A percentile compares a stretch with the other conserved stretches of the same genome.
Conservation (phyloP, 345 rosid genomes). For the Populus davidiana region DNA sequence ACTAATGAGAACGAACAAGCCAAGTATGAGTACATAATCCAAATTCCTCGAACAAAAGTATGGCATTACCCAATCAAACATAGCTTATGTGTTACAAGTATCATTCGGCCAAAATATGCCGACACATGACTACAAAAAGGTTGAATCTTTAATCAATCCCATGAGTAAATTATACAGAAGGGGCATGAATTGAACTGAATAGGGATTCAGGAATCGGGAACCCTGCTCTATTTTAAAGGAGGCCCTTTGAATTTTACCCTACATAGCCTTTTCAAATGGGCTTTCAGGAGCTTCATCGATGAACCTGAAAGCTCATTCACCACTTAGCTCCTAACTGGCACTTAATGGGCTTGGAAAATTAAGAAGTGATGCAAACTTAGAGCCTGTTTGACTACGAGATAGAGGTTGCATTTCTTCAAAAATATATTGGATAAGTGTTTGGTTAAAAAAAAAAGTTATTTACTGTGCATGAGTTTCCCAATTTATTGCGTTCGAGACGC, state of each 20-base stretch:
- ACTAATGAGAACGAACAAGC: neutral
- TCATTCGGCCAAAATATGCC: neutral
- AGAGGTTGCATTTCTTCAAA: too few relatives aligned
- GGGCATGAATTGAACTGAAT: neutral
- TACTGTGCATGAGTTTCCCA: too few relatives aligned
- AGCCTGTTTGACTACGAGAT: too few relatives aligned
- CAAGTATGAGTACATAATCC: neutral
- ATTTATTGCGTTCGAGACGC: too few relatives aligned
- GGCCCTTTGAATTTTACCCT: too few relatives aligned
- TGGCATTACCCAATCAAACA: slow-evolving; percentile 10
- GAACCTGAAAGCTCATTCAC: neutral
- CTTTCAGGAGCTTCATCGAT: neutral
- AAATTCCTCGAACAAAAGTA: neutral
- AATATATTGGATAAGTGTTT: too few relatives aligned
- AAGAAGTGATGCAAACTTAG: neutral
- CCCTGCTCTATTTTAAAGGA: neutral
- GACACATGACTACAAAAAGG: neutral
- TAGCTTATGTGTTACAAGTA: neutral
- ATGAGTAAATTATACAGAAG: neutral
- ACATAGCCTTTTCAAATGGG: neutral
- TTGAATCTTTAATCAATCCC: neutral
- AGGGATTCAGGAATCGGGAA: neutral
- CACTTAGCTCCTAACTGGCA: neutral
- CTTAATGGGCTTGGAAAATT: neutral
- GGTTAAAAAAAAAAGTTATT: too few relatives aligned